Evolutionary conservation across 495 filamentous ascomycete species (phyloP).

Genomic region (Lepidopterella palustris): DNA sequence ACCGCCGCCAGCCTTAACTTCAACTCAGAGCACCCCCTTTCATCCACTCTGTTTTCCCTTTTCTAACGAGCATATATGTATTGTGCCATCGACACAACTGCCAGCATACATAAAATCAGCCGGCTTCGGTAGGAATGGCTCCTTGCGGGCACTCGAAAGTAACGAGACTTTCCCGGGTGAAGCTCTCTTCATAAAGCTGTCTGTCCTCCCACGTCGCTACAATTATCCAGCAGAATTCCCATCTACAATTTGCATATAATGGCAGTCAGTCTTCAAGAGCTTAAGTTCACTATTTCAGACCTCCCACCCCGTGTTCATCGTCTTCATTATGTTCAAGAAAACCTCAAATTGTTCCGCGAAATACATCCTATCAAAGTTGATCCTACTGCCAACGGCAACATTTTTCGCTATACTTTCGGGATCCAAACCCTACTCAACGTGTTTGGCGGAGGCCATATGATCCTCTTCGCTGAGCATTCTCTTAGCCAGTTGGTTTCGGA

Average conservation of each 20-base stretch:
- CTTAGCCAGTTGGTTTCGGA: constrained; percentile 15
- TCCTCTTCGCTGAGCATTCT: constrained; percentile 12
- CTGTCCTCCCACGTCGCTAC: background rate
- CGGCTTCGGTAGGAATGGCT: too few relatives aligned
- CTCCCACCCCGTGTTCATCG: too few relatives aligned
- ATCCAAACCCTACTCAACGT: constrained; percentile 17
- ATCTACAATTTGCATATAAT: background rate
- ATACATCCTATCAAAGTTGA: constrained; percentile 9
- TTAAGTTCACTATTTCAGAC: background rate
- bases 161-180: background rate
- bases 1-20: background rate
- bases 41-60: too few relatives aligned
- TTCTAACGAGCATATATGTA: too few relatives aligned
- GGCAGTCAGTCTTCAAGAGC: too few relatives aligned
- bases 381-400: constrained; percentile 8
- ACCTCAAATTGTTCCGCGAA: background rate
- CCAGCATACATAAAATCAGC: too few relatives aligned
- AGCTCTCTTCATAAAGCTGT: background rate
- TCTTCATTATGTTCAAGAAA: background rate
- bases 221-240: background rate
- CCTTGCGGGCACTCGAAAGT: background rate
- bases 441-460: constrained; percentile 1
- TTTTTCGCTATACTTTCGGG: constrained; percentile 8
- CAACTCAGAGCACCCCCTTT: too few relatives aligned
- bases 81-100: too few relatives aligned